Evolutionary conservation across 306 rosid species (phyloP), one percentile per base, ranked within the genome.

Genomic region (barrel medic (Medicago truncatula)): DNA sequence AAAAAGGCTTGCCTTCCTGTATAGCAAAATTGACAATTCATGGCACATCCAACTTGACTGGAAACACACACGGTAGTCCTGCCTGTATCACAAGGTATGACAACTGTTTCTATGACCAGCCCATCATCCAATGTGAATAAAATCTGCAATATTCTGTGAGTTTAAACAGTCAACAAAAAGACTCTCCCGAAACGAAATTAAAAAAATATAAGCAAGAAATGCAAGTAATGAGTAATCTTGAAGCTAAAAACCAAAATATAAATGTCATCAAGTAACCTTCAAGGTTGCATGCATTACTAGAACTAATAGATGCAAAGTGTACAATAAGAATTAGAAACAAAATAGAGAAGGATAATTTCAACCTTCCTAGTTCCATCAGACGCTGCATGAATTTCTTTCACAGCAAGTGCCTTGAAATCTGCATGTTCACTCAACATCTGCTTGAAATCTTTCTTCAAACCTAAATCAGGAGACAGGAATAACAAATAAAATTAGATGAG

Each of bases 1-100:
- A 79, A 41, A 23, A 43, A 76, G 68, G 73, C 88, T 85, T 79
- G 80, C 97, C 98, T 90, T 85, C 98, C 97, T 58, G 97, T 94
- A 77, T 78, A 94, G 85, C 98, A 94, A 82, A 94, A 91, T 71
- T 94, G 97, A 79, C 98, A 91, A 70, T 94, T 94, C 98, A 91
- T 86, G 73, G 96, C 96, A 67, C 98, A 94, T 23, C 97, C 98
- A 75, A 94, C 98, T 88, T 94, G 98, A 87, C 98, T 94, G 15
- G 97, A 94, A 81, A 94, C 97, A 70, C 98, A 94, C 71, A 91
- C 96, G 11, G 98, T 91, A 80, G 89, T 94, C 78, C 96, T 89
- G 61, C 94, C 88, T 52, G 87, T 86, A 34, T 91, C 95, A 49
- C 88, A 84, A 58, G 97, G 98, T 78, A 94, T 94, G 70, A 94